phyloP scores from a whole-genome alignment of 495 filamentous ascomycete genomes.

The Sordaria brevicollis region DNA sequence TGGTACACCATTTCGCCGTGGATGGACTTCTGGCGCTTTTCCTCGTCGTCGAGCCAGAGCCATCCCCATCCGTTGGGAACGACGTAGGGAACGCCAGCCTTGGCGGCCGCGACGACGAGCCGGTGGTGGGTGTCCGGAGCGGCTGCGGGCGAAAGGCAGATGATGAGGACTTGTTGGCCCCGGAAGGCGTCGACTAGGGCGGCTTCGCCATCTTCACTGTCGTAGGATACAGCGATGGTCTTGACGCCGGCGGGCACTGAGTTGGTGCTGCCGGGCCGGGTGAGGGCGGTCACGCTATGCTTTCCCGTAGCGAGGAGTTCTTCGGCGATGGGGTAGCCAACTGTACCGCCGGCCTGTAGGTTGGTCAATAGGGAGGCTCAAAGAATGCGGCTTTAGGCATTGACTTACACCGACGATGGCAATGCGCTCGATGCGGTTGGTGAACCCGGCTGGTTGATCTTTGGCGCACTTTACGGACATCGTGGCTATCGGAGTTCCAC shows the following conservation, averaged over 20 bases:
- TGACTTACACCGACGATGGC: constrained; percentile 38
- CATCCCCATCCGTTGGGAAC: constrained; percentile 49
- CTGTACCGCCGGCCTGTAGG: constrained; percentile 44
- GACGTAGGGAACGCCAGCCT: constrained; percentile 50
- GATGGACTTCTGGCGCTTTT: constrained; percentile 20
- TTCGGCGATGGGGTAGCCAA: constrained; percentile 43
- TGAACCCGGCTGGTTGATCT: constrained; percentile 14
- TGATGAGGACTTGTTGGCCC: constrained; percentile 50
- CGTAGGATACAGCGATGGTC: constrained; percentile 25
- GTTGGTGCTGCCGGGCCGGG: constrained; percentile 33
- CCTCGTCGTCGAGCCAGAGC: not conserved
- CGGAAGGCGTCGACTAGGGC: constrained; percentile 31
- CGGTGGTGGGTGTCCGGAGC: constrained; percentile 26
- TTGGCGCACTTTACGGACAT: not conserved
- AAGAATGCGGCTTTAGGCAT: too few relatives aligned
- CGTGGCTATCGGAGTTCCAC: not conserved
- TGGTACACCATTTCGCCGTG: not conserved
- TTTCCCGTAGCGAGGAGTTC: constrained; percentile 40
- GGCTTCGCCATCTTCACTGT: constrained; percentile 7
- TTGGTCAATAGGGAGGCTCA: not conserved
- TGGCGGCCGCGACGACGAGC: constrained; percentile 49
- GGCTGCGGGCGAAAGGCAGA: constrained; percentile 34
- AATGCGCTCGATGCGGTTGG: constrained; percentile 31
- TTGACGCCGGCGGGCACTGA: constrained; percentile 29
- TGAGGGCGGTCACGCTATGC: constrained; percentile 45